Evolutionary conservation across 2,329 filamentous ascomycete genomes (phyloP).

Genomic region (Chrysosphaeria jannelii): DNA sequence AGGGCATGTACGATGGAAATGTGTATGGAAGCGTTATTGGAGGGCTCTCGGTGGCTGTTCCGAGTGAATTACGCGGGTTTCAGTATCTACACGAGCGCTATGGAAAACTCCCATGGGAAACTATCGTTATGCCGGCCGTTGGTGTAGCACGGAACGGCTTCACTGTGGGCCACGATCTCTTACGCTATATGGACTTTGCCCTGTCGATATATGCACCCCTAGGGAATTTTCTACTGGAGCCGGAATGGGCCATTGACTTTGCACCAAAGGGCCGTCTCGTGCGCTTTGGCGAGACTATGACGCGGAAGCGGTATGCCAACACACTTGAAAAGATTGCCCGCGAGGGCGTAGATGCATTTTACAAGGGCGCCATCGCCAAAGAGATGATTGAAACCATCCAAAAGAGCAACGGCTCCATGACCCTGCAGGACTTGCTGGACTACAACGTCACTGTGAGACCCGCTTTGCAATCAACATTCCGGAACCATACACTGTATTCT

Average conservation of each 20-base stretch:
- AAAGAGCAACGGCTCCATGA: slow-evolving; percentile 54
- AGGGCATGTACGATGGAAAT: slow-evolving; percentile 65
- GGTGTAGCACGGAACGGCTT: slow-evolving; percentile 47
- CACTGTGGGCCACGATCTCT: slow-evolving; percentile 37
- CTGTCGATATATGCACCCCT: slow-evolving; percentile 5
- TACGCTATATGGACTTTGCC: slow-evolving; percentile 34
- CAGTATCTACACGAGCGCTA: slow-evolving; percentile 49
- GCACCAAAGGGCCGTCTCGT: slow-evolving; percentile 48
- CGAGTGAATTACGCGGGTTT: slow-evolving; percentile 48
- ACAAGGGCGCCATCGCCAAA: slow-evolving; percentile 21
- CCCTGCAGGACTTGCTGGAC: slow-evolving; percentile 39
- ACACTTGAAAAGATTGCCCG: slow-evolving; percentile 52
- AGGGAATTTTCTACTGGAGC: slow-evolving; percentile 35
- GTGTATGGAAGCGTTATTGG: slow-evolving; percentile 33
- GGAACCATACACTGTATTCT: slow-evolving; percentile 37
- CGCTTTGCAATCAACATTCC: slow-evolving; percentile 31
- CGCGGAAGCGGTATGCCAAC: slow-evolving; percentile 44
- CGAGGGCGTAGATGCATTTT: slow-evolving; percentile 19
- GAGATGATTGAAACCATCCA: slow-evolving; percentile 41
- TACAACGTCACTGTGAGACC: slow-evolving; percentile 36
- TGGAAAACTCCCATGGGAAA: slow-evolving; percentile 37
- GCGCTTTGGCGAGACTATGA: slow-evolving; percentile 46
- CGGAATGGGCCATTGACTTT: slow-evolving; percentile 66
- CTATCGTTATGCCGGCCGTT: slow-evolving; percentile 44
- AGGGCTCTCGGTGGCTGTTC: slow-evolving; percentile 41